phyloP scores from a whole-genome alignment of 2,329 filamentous ascomycete genomes.

The Sporothrix curviconia region DNA sequence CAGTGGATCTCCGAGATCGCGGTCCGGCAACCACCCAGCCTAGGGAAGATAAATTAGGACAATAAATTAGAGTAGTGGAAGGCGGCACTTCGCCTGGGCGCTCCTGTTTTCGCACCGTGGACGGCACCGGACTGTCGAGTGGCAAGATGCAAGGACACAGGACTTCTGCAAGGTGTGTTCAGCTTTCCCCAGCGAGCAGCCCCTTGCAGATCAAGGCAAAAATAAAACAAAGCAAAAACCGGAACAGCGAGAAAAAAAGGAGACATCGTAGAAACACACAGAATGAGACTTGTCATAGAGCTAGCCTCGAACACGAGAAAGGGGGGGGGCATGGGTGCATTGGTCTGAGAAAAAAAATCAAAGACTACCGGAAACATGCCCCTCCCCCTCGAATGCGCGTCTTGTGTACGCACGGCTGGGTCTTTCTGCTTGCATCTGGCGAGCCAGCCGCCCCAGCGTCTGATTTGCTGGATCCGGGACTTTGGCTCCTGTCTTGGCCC shows the following conservation, averaged over 20 bases:
- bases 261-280: neutral
- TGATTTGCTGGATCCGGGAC: slow-evolving; percentile 7
- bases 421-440: neutral
- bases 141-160: neutral
- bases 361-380: neutral
- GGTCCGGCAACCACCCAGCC: neutral
- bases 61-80: neutral
- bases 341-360: neutral
- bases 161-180: neutral
- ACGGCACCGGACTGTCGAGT: neutral
- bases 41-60: neutral
- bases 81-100: neutral
- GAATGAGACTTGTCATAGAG: neutral
- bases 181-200: neutral
- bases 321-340: neutral
- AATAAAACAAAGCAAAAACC: neutral
- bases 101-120: neutral
- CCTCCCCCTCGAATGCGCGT: neutral
- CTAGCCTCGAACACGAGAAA: neutral
- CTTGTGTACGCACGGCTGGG: neutral
- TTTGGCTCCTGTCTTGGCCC: neutral
- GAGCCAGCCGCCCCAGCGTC: neutral
- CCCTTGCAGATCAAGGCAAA: neutral
- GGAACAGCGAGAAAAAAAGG: too few relatives aligned
- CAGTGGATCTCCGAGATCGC: slow-evolving; percentile 8